Base-by-base conservation (phyloP, 345 rosid genomes). In the Corchorus olitorius region DNA sequence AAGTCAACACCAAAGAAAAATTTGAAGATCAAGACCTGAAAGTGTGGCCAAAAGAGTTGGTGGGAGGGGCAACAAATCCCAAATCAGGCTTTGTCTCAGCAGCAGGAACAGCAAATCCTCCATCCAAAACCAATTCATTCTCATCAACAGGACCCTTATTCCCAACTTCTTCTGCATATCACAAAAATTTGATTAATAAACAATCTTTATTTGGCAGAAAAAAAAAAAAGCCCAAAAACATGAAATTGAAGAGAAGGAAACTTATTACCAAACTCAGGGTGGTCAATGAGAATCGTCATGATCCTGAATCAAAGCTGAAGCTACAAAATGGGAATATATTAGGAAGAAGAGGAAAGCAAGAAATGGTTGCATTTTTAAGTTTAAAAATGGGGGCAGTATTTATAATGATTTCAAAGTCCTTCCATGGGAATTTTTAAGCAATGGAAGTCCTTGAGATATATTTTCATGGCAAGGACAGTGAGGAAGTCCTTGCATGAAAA, bases 1-100 rank as follows among this genome's bases (percentile, higher is more conserved):
- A 39, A 39, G 43, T 39, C 43, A 39, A 39, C 27, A 27, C 27
- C 27, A 0, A 27, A 27, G n/a, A 65, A 15, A 65, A 64, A 65
- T 9, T 49, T 15, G 41, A 65, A 59, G 34, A 8, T 14, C 34
- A 34, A 52, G 50, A 92, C 98, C 97, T 89, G 84, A 94, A 94
- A 56, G 87, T 87, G 54, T 88, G 93, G 75, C 97, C 98, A 82
- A 92, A 94, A 8, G 97, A 84, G 76, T 94, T 94, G 61, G 89
- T 83, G 0, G 80, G 45, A 60, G 96, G 89, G 81, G 84, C 85
- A 75, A 76, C 81, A 82, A 92, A 92, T 67, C 87, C 89, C 72
- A 82, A 81, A 48, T 86, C 89, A 14, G 35, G 8, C 39, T 11
- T 34, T 61, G 8, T 33, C 41, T 56, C 61, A 64, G 93, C 88